Base-by-base conservation (phyloP, 805 yeast species). In the Candida wancherniae region DNA sequence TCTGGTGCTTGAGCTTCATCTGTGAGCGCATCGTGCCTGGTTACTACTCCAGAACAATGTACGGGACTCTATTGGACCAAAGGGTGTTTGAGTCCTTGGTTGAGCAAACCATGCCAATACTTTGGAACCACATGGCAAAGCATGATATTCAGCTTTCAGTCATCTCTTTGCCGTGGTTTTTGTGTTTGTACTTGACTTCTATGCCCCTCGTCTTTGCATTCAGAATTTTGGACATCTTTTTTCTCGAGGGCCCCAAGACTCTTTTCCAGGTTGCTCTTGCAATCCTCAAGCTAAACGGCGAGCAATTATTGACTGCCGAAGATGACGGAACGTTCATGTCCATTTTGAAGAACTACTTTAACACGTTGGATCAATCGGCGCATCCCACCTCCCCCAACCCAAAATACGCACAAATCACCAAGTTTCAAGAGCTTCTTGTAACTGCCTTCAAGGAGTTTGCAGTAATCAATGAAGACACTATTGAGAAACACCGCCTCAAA, bases 121-220 rank as follows among this genome's bases (percentile, higher is more conserved):
- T 92, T 29, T 84, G 94, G 82, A 83, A 75, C 8, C 97, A 92
- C 56, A 76, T 92, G 26, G 65, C 66, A 3, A 70, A 72, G 29
- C 60, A 80, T 42, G 97, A 92, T 49, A 90, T 92, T 31, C 97
- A 94, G 50, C 66, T 94, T 10, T 84, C 95, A 0, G 94, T 92
- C 11, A 90, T 90, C 1, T 85, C 97, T 0, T 62, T 92, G 25
- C 97, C 98, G 2, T 92, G 99, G 99, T 92, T 92, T 52, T 63
- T 92, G 32, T 85, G 96, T 0, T 61, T 92, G 22, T 92, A 84
- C 55, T 72, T 90, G 44, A 88, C 84, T 45, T 80, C 95, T 0
- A 87, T 92, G 95, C 98, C 98, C 0, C 62, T 92, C 44, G 87
- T 87, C 5, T 90, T 77, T 60, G 96, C 98, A 2, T 84, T 87